Evolutionary conservation across 108 stramenopile species (phyloP), one percentile per base, ranked within the genome.

Genomic region (Pseudonitzschia delicatissima): DNA sequence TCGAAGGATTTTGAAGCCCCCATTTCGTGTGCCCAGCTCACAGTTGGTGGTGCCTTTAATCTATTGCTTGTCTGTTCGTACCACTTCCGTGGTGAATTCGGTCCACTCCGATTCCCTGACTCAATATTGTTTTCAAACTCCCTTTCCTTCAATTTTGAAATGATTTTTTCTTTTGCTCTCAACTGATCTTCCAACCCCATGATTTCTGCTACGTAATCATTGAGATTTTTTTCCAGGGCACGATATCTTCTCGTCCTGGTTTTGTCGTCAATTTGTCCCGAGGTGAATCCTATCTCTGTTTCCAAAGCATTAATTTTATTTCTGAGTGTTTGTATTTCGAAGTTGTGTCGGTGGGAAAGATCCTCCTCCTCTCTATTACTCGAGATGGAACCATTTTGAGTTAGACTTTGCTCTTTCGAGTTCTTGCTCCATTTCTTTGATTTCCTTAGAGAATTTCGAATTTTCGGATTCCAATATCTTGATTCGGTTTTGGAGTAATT

Each of bases 101-200:
- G n/a, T n/a, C n/a, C n/a, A 12, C 4, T 12, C 31, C 26, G 7
- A 5, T 27, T 26, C 26, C 20, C 15, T 23, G 33, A 15, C 57
- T 29, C 52, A 15, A 45, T 21, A 13, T 57, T 64, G 6, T 39
- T 31, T 20, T 58, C 64, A 18, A 66, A 32, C 23, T 34, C 35
- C 47, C 57, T 66, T 20, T 57, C 27, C 12, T 62, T 63, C 12
- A 73, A 45, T 26, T 37, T 58, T 17, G 58, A 29, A 60, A 73
- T 73, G 33, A 66, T 60, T 27, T 48, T 35, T 11, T 73, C 65
- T 42, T 66, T 73, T 0, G 58, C 49, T 23, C 45, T 32, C 36
- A 73, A 47, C 9, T 63, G 44, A n/a, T 73, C 72, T 49, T 73
- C 65, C 58, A 73, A 40, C 3, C 72, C 31, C 31, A 63, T 48